Percentiles rank a stretch among this genome's conserved stretches.
Evolutionary conservation across 139 green algal species (phyloP).

Genomic region (Diplosphaera chodatii): DNA sequence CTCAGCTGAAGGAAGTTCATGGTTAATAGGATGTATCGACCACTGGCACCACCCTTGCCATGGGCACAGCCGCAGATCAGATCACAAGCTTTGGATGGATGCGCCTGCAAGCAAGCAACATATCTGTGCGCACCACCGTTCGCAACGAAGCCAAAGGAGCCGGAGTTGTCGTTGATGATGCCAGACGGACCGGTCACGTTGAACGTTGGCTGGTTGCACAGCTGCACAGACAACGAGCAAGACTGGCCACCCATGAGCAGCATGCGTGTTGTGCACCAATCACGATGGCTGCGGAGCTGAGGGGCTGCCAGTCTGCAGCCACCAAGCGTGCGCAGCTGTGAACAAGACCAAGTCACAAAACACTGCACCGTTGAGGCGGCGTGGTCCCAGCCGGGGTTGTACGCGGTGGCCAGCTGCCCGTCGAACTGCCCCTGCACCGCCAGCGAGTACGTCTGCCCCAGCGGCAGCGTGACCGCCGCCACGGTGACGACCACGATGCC

Average conservation of each 20-base stretch:
- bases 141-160: constrained; percentile 30
- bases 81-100: no score
- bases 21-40: neutral
- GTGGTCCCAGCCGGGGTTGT: constrained; percentile 43
- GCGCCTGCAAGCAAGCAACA: neutral
- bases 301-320: no score
- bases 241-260: neutral
- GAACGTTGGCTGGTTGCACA: neutral
- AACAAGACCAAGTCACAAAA: no score
- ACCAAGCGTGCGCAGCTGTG: no score
- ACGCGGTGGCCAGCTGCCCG: constrained; percentile 23
- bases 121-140: neutral
- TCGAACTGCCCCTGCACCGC: constrained; percentile 51
- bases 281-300: neutral
- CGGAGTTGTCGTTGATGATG: neutral
- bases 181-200: neutral
- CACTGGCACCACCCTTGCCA: neutral
- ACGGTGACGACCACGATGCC: constrained; percentile 63
- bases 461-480: constrained; percentile 9
- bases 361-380: neutral
- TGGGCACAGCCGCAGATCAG: neutral
- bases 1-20: no score
- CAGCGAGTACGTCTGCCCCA: constrained; percentile 64
- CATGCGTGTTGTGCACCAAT: neutral
- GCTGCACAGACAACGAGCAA: constrained; percentile 5